Evolutionary conservation across 2,329 filamentous ascomycete species (phyloP).

Genomic region (Phialophora verrucosa): DNA sequence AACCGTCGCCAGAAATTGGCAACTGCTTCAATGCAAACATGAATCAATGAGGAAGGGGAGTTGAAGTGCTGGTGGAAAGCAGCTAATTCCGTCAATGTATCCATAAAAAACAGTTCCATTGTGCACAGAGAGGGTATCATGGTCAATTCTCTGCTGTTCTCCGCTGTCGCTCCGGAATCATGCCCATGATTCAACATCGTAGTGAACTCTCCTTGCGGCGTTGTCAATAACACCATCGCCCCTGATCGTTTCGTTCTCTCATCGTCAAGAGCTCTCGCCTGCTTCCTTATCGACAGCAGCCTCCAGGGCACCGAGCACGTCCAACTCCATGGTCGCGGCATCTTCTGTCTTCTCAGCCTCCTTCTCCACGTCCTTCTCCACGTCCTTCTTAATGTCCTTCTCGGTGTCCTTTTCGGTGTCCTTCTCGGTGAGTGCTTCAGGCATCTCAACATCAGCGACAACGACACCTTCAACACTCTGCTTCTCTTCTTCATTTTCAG

Average conservation of each 20-base stretch:
- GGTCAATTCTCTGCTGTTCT: not conserved
- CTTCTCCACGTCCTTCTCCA: not conserved
- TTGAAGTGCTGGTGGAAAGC: not conserved
- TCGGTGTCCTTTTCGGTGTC: not conserved
- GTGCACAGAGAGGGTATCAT: not conserved
- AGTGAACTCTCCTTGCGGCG: not conserved
- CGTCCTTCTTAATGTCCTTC: not conserved
- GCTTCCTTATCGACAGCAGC: conserved; percentile 28
- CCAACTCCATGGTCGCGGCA: conserved; percentile 13
- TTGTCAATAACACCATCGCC: not conserved
- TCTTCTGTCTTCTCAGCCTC: not conserved
- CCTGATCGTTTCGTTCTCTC: not conserved
- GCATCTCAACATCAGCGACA: conserved; percentile 5
- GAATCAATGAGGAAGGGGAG: conserved; percentile 1
- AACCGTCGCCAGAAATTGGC: not conserved
- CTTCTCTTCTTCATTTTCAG: conserved; percentile 8
- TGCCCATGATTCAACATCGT: not conserved
- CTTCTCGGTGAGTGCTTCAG: not conserved
- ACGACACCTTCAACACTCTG: conserved; percentile 4
- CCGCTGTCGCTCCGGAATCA: not conserved
- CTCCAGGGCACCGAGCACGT: conserved; percentile 32
- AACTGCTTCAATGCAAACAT: not conserved
- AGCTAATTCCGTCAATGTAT: conserved; percentile 1
- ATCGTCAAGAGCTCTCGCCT: not conserved
- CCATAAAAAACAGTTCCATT: not conserved